Evolutionary conservation across 441 rosid species (phyloP), one percentile per base, ranked within the genome.

Genomic region (Pelargonium myrrhifolium): DNA sequence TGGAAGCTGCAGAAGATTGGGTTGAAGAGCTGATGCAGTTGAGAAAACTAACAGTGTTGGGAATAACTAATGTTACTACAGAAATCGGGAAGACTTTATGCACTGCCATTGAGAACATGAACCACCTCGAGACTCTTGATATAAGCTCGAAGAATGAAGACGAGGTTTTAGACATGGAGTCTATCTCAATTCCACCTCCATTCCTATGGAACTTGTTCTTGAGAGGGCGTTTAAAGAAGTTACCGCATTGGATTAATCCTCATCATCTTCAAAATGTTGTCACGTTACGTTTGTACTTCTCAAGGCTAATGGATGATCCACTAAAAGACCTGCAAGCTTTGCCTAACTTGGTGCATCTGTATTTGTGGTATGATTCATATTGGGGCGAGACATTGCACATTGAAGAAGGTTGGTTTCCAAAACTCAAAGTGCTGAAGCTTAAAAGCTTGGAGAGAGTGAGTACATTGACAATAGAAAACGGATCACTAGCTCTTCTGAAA

Each of bases 41-140:
- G 63, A 31, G 8, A 49, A 51, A 70, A 40, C 12, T 70, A 49
- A 63, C 64, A 12, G 53, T 26, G 40, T n/a, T 70, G 53, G 64
- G 62, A 20, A 64, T 70, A 58, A 49, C 56, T 9, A 64, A 64
- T 3, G 15, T 70, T 51, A 49, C 11, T 20, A 17, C 28, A 4
- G 20, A 64, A 64, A 40, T 21, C 43, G 18, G 73, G 42, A 64
- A 24, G 59, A 18, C 28, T 15, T 40, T 64, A 11, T 70, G 63
- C 14, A 8, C n/a, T 15, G 42, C 39, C 35, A 17, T 70, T 12
- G 40, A 56, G 7, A 62, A 63, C n/a, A 49, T 70, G 64, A 39
- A 3, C 4, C 58, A 21, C 20, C 61, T 70, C 3, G 53, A 9
- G 10, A 28, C 67, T 9, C 42, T 63, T 20, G n/a, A 7, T 3